Evolutionary conservation across 768 basidiomycete genomes (phyloP), one percentile per base, ranked within the genome.

Genomic region (Rhizopogon rudus): DNA sequence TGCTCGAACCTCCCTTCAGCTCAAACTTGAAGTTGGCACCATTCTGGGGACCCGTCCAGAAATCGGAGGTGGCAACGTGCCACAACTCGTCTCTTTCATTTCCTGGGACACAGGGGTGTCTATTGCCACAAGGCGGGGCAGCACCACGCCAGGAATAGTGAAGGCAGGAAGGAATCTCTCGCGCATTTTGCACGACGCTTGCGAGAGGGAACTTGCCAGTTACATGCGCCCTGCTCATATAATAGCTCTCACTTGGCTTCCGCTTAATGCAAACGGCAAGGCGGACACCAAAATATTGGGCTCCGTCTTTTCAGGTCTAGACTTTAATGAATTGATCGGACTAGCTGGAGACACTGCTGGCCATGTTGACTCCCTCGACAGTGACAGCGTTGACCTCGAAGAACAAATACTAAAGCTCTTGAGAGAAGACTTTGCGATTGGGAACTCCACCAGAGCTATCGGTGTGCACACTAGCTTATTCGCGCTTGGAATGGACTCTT

Each of bases 181-280:
- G 45, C 56, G 54, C n/a, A 40, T 40, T 16, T 55, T 73, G 16
- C 61, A 56, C 45, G 61, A 50, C 7, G 69, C 70, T 12, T 78
- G 75, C 56, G 73, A 77, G 39, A 60, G 57, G 6, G 73, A 78
- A 59, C 66, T 81, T 0, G 72, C 80, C 5, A 73, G 70, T 46
- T 81, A 81, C 57, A 80, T 80, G 79, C 73, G 79, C 6, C 80
- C 80, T 8, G 72, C 74, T 53, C 77, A 78, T 61, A 70, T 81
- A 51, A 68, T 81, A 31, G 75, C 78, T 6, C 65, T 81, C n/a
- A 68, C 63, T 54, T 80, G 73, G 68, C 71, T 81, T 53, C 78
- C 79, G 5, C 60, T 81, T 54, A 80, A 67, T 61, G 66, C 57
- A 31, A 73, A 73, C 46, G 73, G 72, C 20, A 73, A 73, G 58